These are phyloP conservation scores for Naganishia antarctica DNA, from an alignment of 768 basidiomycete genomes.

Conservation along the genomic window DNA sequence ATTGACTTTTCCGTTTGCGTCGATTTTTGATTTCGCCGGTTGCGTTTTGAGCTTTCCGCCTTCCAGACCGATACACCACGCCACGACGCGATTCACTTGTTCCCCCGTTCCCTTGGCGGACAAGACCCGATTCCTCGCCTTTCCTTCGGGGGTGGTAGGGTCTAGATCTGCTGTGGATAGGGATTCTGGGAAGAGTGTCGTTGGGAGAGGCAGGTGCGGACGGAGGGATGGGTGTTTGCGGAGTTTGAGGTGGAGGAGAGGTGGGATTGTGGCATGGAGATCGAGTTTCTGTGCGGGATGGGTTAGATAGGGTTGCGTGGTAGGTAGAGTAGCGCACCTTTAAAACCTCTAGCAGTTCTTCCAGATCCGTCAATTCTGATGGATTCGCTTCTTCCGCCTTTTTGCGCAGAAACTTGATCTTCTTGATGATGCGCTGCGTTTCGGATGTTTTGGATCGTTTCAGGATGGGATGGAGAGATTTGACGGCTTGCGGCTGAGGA, in stretches of 20 bases:
- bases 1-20: constrained; percentile 30
- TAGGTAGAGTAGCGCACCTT: constrained; percentile 56
- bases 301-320: background rate
- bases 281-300: constrained; percentile 57
- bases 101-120: constrained; percentile 71
- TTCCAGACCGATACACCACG: constrained; percentile 51
- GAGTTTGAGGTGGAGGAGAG: constrained; percentile 67
- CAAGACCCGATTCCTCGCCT: constrained; percentile 66
- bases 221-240: constrained; percentile 65
- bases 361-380: constrained; percentile 55
- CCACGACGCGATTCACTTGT: constrained; percentile 57
- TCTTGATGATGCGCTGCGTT: constrained; percentile 75
- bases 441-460: constrained; percentile 80
- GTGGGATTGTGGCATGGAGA: constrained; percentile 59
- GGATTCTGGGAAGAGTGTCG: constrained; percentile 50
- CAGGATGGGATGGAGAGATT: constrained; percentile 66
- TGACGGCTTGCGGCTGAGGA: constrained; percentile 66
- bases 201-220: constrained; percentile 54
- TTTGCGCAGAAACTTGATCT: constrained; percentile 66
- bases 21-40: constrained; percentile 34
- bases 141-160: constrained; percentile 48
- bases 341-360: constrained; percentile 59
- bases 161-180: constrained; percentile 18
- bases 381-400: constrained; percentile 32
- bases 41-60: constrained; percentile 32